Conservation (phyloP, 164 flowering plant species). For the Aristolochia californica region DNA sequence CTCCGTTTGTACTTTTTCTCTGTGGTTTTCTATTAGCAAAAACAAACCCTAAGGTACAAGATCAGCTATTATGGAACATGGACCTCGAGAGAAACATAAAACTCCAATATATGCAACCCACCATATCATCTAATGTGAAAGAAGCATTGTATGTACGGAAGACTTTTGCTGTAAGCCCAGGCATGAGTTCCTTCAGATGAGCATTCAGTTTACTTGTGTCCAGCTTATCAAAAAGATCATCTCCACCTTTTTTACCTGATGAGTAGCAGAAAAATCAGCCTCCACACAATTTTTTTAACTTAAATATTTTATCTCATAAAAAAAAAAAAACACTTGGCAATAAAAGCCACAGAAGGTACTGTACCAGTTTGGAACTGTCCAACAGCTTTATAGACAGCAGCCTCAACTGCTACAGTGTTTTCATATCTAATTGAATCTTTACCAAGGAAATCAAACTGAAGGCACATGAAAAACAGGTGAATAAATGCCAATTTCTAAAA, state of each 20-base stretch:
- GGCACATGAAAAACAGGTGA: slow-evolving; percentile 3
- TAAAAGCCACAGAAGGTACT: slow-evolving; percentile 1
- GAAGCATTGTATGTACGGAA: slow-evolving; percentile 99
- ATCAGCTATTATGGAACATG: too few species aligned
- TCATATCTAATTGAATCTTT: slow-evolving; percentile 93
- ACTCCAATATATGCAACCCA: slow-evolving; percentile 18
- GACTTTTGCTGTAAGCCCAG: slow-evolving; percentile 98
- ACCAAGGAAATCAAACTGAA: slow-evolving; percentile 98
- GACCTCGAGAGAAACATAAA: too few species aligned
- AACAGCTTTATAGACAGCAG: slow-evolving; percentile 79
- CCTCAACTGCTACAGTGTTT: slow-evolving; percentile 80
- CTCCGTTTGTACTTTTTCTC: too few species aligned
- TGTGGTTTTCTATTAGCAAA: too few species aligned
- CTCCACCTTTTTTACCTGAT: slow-evolving; percentile 62
- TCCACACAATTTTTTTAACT: neutral
- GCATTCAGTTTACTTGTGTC: slow-evolving; percentile 94
- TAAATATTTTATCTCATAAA: too few species aligned
- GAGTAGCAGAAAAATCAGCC: slow-evolving; percentile 3
- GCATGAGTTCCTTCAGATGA: slow-evolving; percentile 95
- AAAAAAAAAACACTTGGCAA: too few species aligned
- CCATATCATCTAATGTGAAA: slow-evolving; percentile 88
- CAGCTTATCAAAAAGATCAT: slow-evolving; percentile 82
- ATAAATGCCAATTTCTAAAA: too few species aligned
- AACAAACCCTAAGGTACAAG: too few species aligned
- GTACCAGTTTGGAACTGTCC: slow-evolving; percentile 64